Percentiles rank a stretch among this genome's conserved stretches.
Evolutionary conservation across 2,329 filamentous ascomycete genomes (phyloP).

Genomic region (Arthrinium phaeospermum): DNA sequence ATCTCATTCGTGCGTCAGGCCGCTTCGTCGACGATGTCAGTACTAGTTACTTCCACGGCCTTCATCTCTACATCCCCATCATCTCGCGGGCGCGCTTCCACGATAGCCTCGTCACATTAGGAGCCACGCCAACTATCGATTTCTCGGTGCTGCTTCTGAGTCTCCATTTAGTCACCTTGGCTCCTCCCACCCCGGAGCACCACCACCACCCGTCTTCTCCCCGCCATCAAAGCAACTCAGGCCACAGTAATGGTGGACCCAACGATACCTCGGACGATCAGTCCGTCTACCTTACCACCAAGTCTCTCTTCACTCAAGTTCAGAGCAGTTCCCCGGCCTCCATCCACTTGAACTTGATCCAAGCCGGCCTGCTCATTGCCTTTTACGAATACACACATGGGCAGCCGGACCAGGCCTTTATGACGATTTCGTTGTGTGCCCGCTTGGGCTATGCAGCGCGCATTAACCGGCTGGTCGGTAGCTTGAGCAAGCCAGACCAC

Average conservation of each 20-base stretch:
- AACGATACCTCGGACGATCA: neutral
- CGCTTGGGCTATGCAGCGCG: slow-evolving; percentile 34
- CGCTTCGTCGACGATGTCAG: slow-evolving; percentile 33
- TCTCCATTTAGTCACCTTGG: slow-evolving; percentile 25
- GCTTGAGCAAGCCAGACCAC: neutral
- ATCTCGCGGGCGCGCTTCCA: slow-evolving; percentile 38
- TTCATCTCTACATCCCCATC: slow-evolving; percentile 36
- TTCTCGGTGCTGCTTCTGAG: slow-evolving; percentile 35
- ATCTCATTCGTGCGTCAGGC: slow-evolving; percentile 19
- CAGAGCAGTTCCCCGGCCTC: slow-evolving; percentile 31
- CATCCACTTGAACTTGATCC: slow-evolving; percentile 31
- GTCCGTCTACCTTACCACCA: slow-evolving; percentile 30
- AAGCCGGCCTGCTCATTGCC: slow-evolving; percentile 36
- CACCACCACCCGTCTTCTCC: neutral
- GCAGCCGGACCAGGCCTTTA: slow-evolving; percentile 31
- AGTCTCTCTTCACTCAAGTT: slow-evolving; percentile 33
- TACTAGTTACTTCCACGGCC: slow-evolving; percentile 36
- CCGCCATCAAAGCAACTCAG: too few relatives aligned
- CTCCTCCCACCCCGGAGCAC: neutral
- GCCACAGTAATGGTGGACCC: neutral
- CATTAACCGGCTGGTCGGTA: slow-evolving; percentile 24
- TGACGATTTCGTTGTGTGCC: slow-evolving; percentile 32
- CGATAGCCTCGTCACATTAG: slow-evolving; percentile 28
- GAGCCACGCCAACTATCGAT: slow-evolving; percentile 26
- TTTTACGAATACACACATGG: slow-evolving; percentile 36